Base-by-base conservation (phyloP, 2,329 filamentous ascomycete genomes). In the Diaporthe sp. region DNA sequence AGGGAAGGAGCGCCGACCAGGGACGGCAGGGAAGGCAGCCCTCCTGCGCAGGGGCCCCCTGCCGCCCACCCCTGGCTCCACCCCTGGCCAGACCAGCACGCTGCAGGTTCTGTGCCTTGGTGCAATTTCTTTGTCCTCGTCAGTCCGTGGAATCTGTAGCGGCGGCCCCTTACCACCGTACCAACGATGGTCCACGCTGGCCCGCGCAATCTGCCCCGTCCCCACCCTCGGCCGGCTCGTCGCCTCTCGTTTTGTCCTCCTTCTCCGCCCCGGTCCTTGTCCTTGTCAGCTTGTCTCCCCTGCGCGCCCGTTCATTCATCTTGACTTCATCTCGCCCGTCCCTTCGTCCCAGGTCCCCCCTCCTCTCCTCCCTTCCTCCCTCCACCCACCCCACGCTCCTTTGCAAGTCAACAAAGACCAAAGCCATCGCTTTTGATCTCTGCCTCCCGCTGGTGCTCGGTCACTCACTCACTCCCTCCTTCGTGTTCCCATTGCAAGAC, bases 301-400 rank as follows among this genome's bases (percentile, higher is more conserved):
- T 70, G 28, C 42, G 3, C 31, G 44, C 22, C 42, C 44, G 49
- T 73, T 73, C 31, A 65, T 65, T 65, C 58, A 44, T 73, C 61
- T 73, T 55, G 58, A 57, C 58, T 46, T 55, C 49, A 65, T 55
- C 42, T 73, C 71, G 65, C 65, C 65, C 65, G 65, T 73, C 71
- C 58, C 70, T 72, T 62, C n/a, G 34, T 53, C 55, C 70, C 34
- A 59, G 44, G 55, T 51, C 15, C 25, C 44, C 53, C 57, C 37
- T 57, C 55, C 28, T 58, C 46, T 62, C 28, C 61, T 55, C 31
- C 37, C 19, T 51, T 7, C 22, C 22, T 53, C 31, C 25, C 58
- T 65, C 46, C 70, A 73, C 58, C 70, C 71, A 73, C 58, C 39
- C 57, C 58, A 73, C 71, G 71, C 71, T 73, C 71, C 61, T 73